Evolutionary conservation across 2,329 filamentous ascomycete genomes (phyloP).

Genomic region (Fusarium protoensiforme): DNA sequence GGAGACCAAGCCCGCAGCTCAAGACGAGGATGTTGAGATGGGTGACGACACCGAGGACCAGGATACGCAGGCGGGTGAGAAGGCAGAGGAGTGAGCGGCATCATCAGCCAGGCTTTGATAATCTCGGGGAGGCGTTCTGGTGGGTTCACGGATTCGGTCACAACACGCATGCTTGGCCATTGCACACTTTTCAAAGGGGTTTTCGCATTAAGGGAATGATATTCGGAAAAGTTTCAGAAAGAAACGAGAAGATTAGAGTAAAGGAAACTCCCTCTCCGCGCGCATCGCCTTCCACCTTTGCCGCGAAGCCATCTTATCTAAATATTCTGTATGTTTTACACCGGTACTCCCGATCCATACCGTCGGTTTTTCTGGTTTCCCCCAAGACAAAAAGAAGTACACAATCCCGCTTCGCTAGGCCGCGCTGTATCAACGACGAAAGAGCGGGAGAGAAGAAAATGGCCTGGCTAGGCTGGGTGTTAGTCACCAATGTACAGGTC

Average conservation of each 20-base stretch:
- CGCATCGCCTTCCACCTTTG: slow-evolving; percentile 19
- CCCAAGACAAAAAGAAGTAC: slow-evolving; percentile 17
- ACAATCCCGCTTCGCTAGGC: slow-evolving; percentile 2
- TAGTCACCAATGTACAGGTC: slow-evolving; percentile 76
- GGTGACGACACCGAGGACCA: slow-evolving; percentile 57
- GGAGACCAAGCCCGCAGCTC: slow-evolving; percentile 47
- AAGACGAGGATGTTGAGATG: slow-evolving; percentile 64
- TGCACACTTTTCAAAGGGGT: slow-evolving; percentile 20
- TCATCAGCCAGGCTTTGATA: slow-evolving; percentile 1
- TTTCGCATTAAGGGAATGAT: slow-evolving; percentile 19
- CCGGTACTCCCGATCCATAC: slow-evolving; percentile 17
- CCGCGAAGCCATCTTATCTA: slow-evolving; percentile 42
- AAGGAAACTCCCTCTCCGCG: slow-evolving; percentile 9
- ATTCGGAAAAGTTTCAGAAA: slow-evolving; percentile 18
- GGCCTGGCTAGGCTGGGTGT: slow-evolving; percentile 21
- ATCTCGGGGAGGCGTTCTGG: slow-evolving; percentile 40
- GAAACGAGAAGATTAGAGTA: slow-evolving; percentile 8
- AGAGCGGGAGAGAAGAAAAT: neutral
- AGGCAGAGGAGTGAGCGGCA: slow-evolving; percentile 45
- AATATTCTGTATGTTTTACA: slow-evolving; percentile 30
- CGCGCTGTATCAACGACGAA: slow-evolving; percentile 7
- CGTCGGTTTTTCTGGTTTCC: neutral
- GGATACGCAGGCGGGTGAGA: slow-evolving; percentile 49
- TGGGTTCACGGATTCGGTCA: slow-evolving; percentile 33
- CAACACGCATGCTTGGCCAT: slow-evolving; percentile 13